Conservation (phyloP, 805 yeast species). For the Metschnikowia continentalis region DNA sequence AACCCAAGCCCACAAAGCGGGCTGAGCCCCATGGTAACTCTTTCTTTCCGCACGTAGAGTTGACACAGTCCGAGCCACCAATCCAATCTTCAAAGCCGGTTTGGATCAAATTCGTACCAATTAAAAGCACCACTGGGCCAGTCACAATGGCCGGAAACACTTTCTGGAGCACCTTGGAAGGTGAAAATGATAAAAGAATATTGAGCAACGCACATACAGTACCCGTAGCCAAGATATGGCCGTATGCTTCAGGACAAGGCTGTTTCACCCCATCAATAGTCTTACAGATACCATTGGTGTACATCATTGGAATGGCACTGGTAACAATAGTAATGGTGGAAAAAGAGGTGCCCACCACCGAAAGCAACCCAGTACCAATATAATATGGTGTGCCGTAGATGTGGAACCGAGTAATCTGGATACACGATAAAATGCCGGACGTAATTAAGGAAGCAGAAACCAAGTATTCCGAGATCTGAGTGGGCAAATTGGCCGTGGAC, state of each 20-base stretch:
- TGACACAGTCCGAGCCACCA: slow-evolving; percentile 75
- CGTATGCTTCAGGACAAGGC: slow-evolving; percentile 89
- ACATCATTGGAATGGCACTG: slow-evolving; percentile 78
- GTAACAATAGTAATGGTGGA: slow-evolving; percentile 80
- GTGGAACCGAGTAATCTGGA: slow-evolving; percentile 80
- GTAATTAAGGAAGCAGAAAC: slow-evolving; percentile 36
- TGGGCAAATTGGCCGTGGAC: slow-evolving; percentile 52
- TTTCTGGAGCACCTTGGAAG: slow-evolving; percentile 64
- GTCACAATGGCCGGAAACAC: slow-evolving; percentile 88
- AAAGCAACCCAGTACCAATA: slow-evolving; percentile 82
- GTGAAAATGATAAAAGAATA: slow-evolving; percentile 68
- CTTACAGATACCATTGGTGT: slow-evolving; percentile 59
- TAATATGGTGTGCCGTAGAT: slow-evolving; percentile 69
- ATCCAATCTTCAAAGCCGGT: slow-evolving; percentile 82
- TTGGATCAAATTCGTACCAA: slow-evolving; percentile 66
- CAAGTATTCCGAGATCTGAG: slow-evolving; percentile 34
- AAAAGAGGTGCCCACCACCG: slow-evolving; percentile 89
- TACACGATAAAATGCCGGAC: slow-evolving; percentile 54
- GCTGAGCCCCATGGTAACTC: slow-evolving; percentile 78
- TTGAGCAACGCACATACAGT: slow-evolving; percentile 72
- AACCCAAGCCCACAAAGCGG: slow-evolving; percentile 81
- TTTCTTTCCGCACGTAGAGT: slow-evolving; percentile 13
- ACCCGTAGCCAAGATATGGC: slow-evolving; percentile 81
- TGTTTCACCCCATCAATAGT: slow-evolving; percentile 60
- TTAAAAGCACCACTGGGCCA: slow-evolving; percentile 86